These are phyloP conservation scores for Tetradesmus obliquus DNA, from an alignment of 139 green algal species.

Conservation along the genomic window DNA sequence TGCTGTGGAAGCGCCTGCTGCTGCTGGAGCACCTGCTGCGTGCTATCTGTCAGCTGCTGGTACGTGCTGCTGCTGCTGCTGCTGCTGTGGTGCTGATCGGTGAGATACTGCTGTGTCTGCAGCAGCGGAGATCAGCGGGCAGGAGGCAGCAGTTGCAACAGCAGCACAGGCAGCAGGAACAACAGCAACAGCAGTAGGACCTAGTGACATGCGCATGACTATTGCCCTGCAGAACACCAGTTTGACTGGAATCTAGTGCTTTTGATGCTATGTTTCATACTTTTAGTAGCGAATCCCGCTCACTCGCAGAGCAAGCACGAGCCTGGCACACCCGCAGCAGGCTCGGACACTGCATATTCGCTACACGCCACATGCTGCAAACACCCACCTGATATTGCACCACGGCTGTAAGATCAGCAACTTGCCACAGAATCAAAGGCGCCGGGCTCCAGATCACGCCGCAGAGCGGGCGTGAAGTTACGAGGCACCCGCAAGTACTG, in stretches of 20 bases:
- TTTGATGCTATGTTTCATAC: neutral
- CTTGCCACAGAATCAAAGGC: neutral
- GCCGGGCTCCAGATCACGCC: neutral
- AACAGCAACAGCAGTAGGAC: neutral
- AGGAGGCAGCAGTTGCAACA: neutral
- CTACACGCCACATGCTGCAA: neutral
- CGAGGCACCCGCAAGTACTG: neutral
- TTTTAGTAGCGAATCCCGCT: neutral
- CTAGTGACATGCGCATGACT: neutral
- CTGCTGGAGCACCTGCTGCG: neutral
- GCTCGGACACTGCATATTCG: conserved; percentile 4
- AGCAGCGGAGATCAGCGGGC: neutral
- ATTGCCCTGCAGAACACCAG: neutral
- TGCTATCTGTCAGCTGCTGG: neutral
- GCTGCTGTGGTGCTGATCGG: neutral
- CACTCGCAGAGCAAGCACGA: neutral
- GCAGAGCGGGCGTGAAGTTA: neutral
- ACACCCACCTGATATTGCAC: neutral
- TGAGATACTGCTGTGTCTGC: neutral
- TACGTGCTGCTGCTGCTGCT: neutral
- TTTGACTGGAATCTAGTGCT: neutral
- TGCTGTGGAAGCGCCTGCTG: neutral
- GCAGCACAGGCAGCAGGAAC: neutral
- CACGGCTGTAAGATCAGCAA: neutral
- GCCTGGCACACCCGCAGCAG: neutral